Conservation (phyloP, 139 green algal genomes). For the Chlamydomonas asymmetrica region DNA sequence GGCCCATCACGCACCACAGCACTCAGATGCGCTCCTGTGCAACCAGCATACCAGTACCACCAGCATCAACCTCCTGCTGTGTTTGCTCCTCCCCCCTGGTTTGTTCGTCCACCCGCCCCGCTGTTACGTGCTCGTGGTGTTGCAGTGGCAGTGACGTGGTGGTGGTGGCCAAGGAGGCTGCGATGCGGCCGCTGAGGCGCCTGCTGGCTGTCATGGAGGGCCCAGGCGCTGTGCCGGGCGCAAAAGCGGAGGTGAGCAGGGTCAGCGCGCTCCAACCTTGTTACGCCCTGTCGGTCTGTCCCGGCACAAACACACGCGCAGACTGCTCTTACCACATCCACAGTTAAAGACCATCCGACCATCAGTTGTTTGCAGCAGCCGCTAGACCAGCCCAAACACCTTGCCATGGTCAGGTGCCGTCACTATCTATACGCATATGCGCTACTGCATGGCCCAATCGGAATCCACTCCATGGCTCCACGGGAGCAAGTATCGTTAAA, state of each 20-base stretch:
- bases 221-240: neutral
- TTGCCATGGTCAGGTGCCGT: neutral
- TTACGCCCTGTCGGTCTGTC: neutral
- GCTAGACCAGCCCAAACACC: neutral
- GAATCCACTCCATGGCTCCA: neutral
- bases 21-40: no score
- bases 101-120: no score
- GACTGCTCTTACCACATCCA: neutral
- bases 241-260: constrained; percentile 21
- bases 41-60: no score
- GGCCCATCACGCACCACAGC: no score
- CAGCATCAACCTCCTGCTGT: no score
- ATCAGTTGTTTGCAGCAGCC: neutral
- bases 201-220: constrained; percentile 56
- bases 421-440: neutral
- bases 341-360: neutral
- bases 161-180: constrained; percentile 62
- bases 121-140: no score
- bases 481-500: no score
- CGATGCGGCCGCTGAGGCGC: constrained; percentile 62
- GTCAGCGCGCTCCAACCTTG: neutral
- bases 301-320: neutral
- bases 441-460: neutral
- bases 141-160: constrained; percentile 48
- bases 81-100: neutral